Evolutionary conservation across 441 rosid genomes (phyloP).

Genomic region (Omphalea diandra): DNA sequence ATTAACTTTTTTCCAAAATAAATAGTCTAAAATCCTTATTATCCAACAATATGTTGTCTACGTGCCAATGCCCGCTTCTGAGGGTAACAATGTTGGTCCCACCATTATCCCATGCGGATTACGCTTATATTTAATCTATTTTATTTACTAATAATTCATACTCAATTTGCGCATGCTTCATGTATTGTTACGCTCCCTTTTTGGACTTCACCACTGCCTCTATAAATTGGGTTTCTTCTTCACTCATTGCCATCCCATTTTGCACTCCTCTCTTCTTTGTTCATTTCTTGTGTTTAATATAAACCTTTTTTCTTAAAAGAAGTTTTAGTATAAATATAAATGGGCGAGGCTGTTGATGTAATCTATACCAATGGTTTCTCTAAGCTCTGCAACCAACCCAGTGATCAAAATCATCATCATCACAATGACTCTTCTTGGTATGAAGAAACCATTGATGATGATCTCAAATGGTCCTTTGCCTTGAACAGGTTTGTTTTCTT

Average conservation of each 20-base stretch:
- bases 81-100: slow-evolving; percentile 25
- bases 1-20: background rate
- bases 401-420: too few species aligned
- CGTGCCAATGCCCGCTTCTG: slow-evolving; percentile 1
- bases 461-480: slow-evolving; percentile 96
- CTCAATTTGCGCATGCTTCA: background rate
- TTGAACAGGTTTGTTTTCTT: slow-evolving; percentile 56
- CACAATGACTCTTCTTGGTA: slow-evolving; percentile 57
- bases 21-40: too few species aligned
- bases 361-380: slow-evolving; percentile 48
- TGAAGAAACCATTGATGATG: slow-evolving; percentile 77
- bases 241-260: background rate
- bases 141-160: background rate
- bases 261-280: background rate
- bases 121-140: background rate
- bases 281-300: too few species aligned
- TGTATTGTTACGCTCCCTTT: too few species aligned
- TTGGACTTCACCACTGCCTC: background rate
- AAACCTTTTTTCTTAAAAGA: background rate
- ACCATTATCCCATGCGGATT: slow-evolving; percentile 43
- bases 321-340: background rate
- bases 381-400: slow-evolving; percentile 44
- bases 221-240: background rate
- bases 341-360: slow-evolving; percentile 72
- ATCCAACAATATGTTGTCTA: too few species aligned